Evolutionary conservation across 202 grass and related monocot genomes (phyloP).

Genomic region (Setaria italica): DNA sequence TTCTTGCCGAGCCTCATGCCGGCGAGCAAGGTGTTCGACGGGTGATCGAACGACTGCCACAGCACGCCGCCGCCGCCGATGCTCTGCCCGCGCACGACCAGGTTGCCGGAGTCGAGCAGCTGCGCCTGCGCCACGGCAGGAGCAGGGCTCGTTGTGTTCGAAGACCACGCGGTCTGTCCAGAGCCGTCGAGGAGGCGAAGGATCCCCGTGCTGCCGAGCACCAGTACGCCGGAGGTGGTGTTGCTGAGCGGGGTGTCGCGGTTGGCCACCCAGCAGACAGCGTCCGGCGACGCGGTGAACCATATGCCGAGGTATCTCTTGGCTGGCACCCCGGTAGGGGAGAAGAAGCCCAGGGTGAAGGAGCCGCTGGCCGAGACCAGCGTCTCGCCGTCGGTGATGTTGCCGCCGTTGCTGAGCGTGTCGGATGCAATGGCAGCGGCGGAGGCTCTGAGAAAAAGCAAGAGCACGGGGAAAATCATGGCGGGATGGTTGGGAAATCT

Average conservation of each 20-base stretch:
- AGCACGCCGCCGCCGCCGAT: not conserved
- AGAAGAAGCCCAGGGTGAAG: conserved; percentile 67
- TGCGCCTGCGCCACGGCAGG: conserved; percentile 21
- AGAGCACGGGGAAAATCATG: conserved; percentile 4
- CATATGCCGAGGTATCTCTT: conserved; percentile 53
- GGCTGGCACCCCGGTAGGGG: not conserved
- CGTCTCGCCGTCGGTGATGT: conserved; percentile 52
- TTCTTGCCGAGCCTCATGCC: conserved; percentile 58
- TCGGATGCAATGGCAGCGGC: not conserved
- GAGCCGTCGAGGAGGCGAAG: conserved; percentile 33
- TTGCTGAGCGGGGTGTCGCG: conserved; percentile 32
- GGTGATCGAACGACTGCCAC: conserved; percentile 72
- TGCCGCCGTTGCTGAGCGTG: conserved; percentile 41
- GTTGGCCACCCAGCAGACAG: conserved; percentile 52
- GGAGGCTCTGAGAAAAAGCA: not conserved
- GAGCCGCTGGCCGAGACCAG: conserved; percentile 36
- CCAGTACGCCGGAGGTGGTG: not conserved
- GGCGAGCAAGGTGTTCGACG: conserved; percentile 67
- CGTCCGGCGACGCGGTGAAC: conserved; percentile 34
- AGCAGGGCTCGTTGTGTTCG: not conserved
- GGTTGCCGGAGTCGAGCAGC: conserved; percentile 51
- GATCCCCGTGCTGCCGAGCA: not conserved
- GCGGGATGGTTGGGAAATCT: not conserved
- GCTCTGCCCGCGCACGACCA: conserved; percentile 35
- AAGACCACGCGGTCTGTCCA: conserved; percentile 26